Percentiles rank a stretch among this genome's conserved stretches.
Evolutionary conservation across 345 rosid genomes (phyloP).

Genomic region (Brassica incana): DNA sequence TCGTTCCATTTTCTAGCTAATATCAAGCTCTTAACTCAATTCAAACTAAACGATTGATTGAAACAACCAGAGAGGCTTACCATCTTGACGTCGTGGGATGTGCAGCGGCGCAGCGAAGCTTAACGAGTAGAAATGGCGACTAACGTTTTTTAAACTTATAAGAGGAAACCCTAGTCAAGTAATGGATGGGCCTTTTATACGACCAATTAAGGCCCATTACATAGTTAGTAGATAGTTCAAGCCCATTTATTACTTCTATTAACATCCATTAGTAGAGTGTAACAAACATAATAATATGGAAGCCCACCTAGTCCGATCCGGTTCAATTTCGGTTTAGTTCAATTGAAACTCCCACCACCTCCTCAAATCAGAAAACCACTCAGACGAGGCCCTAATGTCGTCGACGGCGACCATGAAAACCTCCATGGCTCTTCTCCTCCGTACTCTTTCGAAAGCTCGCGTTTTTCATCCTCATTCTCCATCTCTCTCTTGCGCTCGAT

Average conservation of each 20-base stretch:
- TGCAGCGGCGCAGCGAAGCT: conserved; percentile 27
- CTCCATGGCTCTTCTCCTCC: conserved; percentile 40
- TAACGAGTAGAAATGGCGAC: conserved; percentile 4
- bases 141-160: background rate
- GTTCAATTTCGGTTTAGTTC: background rate
- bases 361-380: conserved; percentile 5
- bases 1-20: background rate
- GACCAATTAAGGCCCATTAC: background rate
- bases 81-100: conserved; percentile 38
- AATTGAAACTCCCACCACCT: background rate
- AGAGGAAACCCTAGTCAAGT: conserved; percentile 24
- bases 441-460: conserved; percentile 23
- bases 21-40: background rate
- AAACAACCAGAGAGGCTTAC: conserved; percentile 6
- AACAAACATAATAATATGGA: too few species aligned
- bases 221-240: background rate
- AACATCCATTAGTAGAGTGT: too few species aligned
- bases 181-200: background rate
- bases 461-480: conserved; percentile 3
- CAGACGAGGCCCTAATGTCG: conserved; percentile 29
- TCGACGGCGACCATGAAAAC: conserved; percentile 2
- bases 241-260: background rate
- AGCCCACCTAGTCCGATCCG: background rate
- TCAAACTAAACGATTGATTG: background rate
- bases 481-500: conserved; percentile 5